Evolutionary conservation across 208 protist species (phyloP), one percentile per base, ranked within the genome.

Genomic region (Wallacemonas sp.): DNA sequence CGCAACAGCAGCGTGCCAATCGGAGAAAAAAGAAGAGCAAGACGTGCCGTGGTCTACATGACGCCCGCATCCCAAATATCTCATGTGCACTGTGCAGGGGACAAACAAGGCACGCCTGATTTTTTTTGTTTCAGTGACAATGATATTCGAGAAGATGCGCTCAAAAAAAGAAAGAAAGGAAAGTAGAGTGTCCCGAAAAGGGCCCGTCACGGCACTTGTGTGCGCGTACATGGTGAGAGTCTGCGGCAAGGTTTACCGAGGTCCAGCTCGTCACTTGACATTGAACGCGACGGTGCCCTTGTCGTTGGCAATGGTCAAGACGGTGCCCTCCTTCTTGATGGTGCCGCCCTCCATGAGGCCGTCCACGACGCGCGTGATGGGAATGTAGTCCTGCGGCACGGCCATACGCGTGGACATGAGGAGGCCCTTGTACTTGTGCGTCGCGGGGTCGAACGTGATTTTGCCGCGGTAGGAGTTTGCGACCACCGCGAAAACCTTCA

Each of bases 351-450:
- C 57, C 41, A 48, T 48, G 30, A 58, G 23, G 11, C 52, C 30
- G 32, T 58, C 52, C 9, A 58, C 23, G 4, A 58, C 52, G 19
- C 52, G 52, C 2, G 30, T 39, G 52, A 58, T 58, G 52, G 52
- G 52, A 3, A 58, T 39, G 52, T 58, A 58, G 19, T 58, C 52
- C 9, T 16, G 23, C n/a, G 52, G 52, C 6, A 58, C 52, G 2
- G 52, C 52, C 52, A 58, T 58, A 17, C 52, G 52, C n/a, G 52
- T 58, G 30, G 52, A 58, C 52, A 58, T 58, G 9, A 58, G 52
- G 29, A 58, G 34, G 52, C 52, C 52, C 52, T 58, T 58, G 36
- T 58, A 58, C n/a, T 33, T 58, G 52, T 21, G 5, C 9, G 17
- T 58, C 17, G 52, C 32, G 4, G 52, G n/a, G 19, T 58, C 52